phyloP scores from a whole-genome alignment of 2,329 filamentous ascomycete genomes.

The Xylaria sp. region DNA sequence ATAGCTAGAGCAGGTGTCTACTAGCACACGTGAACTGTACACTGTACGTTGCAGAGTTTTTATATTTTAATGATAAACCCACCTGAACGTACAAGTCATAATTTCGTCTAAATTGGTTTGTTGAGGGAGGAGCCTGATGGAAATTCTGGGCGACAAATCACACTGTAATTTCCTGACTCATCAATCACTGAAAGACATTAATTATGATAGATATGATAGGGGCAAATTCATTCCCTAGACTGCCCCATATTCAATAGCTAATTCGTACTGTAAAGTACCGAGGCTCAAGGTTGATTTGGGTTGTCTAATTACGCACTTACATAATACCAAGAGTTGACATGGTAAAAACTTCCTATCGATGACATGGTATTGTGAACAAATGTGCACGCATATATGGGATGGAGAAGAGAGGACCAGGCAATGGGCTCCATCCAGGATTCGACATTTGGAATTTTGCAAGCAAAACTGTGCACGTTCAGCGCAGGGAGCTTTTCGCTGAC shows the following conservation, averaged over 20 bases:
- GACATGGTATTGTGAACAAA: background rate
- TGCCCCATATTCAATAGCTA: background rate
- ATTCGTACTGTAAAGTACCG: background rate
- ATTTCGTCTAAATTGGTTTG: constrained; percentile 22
- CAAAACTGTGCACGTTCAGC: background rate
- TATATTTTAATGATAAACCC: background rate
- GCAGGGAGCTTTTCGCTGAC: background rate
- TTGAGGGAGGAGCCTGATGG: background rate
- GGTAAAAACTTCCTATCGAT: background rate
- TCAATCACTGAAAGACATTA: background rate
- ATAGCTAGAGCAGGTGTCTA: background rate
- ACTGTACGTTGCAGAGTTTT: background rate
- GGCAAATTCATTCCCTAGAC: background rate
- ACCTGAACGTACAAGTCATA: constrained; percentile 1
- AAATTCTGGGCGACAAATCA: constrained; percentile 1
- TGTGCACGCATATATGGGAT: background rate
- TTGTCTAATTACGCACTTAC: constrained; percentile 6
- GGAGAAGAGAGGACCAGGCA: constrained; percentile 9
- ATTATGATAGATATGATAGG: constrained; percentile 5
- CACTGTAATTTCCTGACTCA: constrained; percentile 13
- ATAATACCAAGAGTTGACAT: too few species aligned
- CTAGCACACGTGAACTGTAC: background rate
- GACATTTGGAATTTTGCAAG: constrained; percentile 21
- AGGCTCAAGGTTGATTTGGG: constrained; percentile 6
- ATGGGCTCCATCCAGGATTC: constrained; percentile 14